Evolutionary conservation across 441 rosid species (phyloP).

Genomic region (Syzygium syzygioides): DNA sequence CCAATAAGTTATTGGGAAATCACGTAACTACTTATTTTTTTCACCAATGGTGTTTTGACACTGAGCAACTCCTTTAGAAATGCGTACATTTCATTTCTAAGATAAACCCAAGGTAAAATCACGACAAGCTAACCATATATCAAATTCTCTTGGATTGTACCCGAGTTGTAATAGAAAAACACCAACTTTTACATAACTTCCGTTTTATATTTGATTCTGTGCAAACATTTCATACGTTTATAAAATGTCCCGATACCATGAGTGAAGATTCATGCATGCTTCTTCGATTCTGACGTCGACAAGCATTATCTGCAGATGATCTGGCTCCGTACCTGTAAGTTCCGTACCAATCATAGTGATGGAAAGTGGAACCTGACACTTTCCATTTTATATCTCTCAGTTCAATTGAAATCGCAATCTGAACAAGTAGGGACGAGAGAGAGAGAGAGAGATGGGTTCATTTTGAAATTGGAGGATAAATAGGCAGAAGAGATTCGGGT

Average conservation of each 20-base stretch:
- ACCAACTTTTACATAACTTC: background rate
- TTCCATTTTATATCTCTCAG: background rate
- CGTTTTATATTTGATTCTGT: background rate
- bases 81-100: background rate
- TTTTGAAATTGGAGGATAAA: background rate
- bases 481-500: background rate
- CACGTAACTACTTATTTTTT: background rate
- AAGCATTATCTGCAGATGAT: background rate
- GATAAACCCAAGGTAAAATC: background rate
- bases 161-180: background rate
- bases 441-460: background rate
- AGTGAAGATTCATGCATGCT: background rate
- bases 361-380: background rate
- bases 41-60: background rate
- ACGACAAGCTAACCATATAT: background rate
- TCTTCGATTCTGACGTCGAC: background rate
- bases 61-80: background rate
- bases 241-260: background rate
- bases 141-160: background rate
- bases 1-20: background rate
- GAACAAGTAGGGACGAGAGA: background rate
- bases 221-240: background rate
- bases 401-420: background rate
- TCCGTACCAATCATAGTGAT: background rate
- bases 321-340: background rate